phyloP scores from a whole-genome alignment of 805 yeast genomes.

The Suhomyces prunicola region DNA sequence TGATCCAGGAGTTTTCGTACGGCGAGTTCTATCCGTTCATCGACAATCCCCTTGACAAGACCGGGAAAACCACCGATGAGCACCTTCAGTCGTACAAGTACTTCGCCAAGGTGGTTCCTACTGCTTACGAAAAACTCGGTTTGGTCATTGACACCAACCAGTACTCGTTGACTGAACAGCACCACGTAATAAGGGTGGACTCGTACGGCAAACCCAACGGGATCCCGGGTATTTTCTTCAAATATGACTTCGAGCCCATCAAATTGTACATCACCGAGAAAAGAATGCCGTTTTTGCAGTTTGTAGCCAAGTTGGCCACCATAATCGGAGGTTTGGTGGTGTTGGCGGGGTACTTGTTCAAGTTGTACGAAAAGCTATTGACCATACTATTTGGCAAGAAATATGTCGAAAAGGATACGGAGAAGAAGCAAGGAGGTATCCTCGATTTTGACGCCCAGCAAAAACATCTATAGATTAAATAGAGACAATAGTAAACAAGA shows the following conservation, averaged over 20 bases:
- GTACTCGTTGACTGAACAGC: constrained; percentile 65
- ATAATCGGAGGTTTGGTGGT: constrained; percentile 80
- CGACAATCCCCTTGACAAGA: constrained; percentile 82
- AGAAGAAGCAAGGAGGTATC: constrained; percentile 20
- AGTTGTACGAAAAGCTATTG: constrained; percentile 53
- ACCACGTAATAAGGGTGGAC: constrained; percentile 18
- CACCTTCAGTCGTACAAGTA: constrained; percentile 58
- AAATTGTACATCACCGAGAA: constrained; percentile 64
- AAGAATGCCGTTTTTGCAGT: constrained; percentile 74
- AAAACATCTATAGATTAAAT: not conserved
- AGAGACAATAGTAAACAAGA: too few species aligned
- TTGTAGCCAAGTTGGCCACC: constrained; percentile 73
- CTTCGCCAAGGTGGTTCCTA: constrained; percentile 78
- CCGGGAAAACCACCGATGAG: constrained; percentile 55
- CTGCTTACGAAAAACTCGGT: constrained; percentile 69
- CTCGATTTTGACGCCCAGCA: not conserved
- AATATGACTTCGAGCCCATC: constrained; percentile 87
- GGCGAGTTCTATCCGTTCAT: constrained; percentile 87
- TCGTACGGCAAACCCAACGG: constrained; percentile 19
- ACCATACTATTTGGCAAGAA: constrained; percentile 56
- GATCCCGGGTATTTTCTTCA: constrained; percentile 77
- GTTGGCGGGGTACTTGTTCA: constrained; percentile 62
- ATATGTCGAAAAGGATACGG: constrained; percentile 47
- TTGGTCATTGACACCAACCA: constrained; percentile 76
- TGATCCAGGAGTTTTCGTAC: constrained; percentile 80